phyloP scores from a whole-genome alignment of 2,329 filamentous ascomycete genomes.

The Cercospora zeina region DNA sequence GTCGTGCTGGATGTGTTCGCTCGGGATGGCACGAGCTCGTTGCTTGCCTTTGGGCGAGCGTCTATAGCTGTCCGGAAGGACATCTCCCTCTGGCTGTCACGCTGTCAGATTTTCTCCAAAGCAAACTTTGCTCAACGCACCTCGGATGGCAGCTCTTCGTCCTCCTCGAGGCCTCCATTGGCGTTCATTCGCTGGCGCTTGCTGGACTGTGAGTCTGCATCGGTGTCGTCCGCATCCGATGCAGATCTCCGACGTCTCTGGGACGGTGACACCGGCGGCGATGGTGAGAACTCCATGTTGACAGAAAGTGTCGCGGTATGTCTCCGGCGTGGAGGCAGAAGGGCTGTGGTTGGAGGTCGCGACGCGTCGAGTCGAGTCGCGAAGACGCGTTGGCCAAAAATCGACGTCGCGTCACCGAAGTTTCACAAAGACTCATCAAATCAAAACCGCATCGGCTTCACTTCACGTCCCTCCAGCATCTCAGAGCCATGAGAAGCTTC shows the following conservation, averaged over 20 bases:
- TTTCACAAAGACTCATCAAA: neutral
- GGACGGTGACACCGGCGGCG: conserved; percentile 21
- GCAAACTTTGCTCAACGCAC: neutral
- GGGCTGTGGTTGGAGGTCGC: conserved; percentile 1
- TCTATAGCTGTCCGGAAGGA: conserved; percentile 41
- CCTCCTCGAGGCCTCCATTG: conserved; percentile 15
- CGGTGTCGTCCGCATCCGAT: conserved; percentile 15
- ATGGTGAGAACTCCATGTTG: conserved; percentile 16
- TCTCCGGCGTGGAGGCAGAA: neutral
- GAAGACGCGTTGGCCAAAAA: conserved; percentile 9
- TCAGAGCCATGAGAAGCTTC: neutral
- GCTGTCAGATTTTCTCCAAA: neutral
- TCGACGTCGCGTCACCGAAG: conserved; percentile 5
- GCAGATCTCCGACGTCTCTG: conserved; percentile 23
- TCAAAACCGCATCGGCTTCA: neutral
- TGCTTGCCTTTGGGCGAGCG: conserved; percentile 35
- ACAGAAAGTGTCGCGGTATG: conserved; percentile 5
- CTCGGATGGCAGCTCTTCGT: conserved; percentile 4
- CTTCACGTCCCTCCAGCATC: neutral
- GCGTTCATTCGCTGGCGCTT: conserved; percentile 24
- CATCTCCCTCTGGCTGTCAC: conserved; percentile 20
- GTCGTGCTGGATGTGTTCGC: conserved; percentile 22
- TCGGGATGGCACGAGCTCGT: conserved; percentile 15
- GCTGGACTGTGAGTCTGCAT: conserved; percentile 14
- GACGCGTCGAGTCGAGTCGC: conserved; percentile 17